A percentile compares a stretch with the other conserved stretches of the same genome.
Evolutionary conservation across 495 filamentous ascomycete genomes (phyloP).

Genomic region (Talaromyces thailandensis): DNA sequence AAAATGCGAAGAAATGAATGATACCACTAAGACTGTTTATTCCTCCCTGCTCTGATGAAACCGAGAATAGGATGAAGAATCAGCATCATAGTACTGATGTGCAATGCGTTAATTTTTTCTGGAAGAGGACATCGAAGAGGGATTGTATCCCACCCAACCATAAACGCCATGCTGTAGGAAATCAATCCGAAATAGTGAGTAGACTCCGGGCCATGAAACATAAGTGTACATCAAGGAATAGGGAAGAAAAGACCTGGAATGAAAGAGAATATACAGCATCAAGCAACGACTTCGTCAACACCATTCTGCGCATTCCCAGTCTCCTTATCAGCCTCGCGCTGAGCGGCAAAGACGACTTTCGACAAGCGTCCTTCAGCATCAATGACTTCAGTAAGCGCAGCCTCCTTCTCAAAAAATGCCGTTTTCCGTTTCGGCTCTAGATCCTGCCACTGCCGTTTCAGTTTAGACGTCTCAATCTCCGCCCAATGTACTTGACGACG

Average conservation of each 20-base stretch:
- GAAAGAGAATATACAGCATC: background rate
- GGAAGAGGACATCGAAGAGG: background rate
- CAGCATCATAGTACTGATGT: background rate
- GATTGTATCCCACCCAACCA: background rate
- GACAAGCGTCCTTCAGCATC: conserved; percentile 45
- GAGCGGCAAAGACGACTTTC: conserved; percentile 12
- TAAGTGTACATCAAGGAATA: background rate
- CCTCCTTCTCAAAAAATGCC: conserved; percentile 82
- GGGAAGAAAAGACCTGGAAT: too few relatives aligned
- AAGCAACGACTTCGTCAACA: conserved; percentile 11
- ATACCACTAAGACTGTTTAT: background rate
- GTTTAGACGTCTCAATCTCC: conserved; percentile 53
- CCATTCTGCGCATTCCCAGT: conserved; percentile 16
- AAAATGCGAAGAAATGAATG: background rate
- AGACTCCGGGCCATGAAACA: conserved; percentile 1
- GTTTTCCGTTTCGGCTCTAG: conserved; percentile 59
- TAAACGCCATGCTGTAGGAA: background rate
- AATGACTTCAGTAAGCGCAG: conserved; percentile 49
- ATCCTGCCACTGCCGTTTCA: conserved; percentile 54
- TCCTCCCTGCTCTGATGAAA: background rate
- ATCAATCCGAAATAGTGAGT: background rate
- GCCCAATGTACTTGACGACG: conserved; percentile 77
- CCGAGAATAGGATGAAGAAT: background rate
- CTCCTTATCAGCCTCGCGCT: background rate
- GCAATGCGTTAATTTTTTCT: background rate